Base-by-base conservation (phyloP, 1,139 yeast genomes). In the Ogataea hybrid region DNA sequence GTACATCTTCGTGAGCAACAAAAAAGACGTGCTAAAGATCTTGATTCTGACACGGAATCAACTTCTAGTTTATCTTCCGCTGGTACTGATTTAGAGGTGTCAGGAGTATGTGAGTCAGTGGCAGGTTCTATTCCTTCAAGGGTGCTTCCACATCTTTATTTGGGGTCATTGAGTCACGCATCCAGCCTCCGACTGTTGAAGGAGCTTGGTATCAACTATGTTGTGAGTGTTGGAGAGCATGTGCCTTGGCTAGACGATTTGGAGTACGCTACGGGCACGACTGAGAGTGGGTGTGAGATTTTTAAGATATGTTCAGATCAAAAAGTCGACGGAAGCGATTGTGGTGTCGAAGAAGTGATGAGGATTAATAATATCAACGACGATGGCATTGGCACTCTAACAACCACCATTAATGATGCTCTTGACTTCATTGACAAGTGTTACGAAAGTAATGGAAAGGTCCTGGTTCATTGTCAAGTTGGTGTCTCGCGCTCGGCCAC, bases 401-500 rank as follows among this genome's bases (percentile, higher is more conserved):
- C 70, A 8, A 54, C 55, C 25, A 61, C 67, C 3, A 60, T 75
- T 28, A 62, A 68, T 31, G 59, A 63, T 33, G 71, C 76, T 34
- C 54, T 74, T 34, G 62, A 64, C 9, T 73, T 71, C 47, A 57
- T 73, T 28, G 74, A 70, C 34, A 68, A 63, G 27, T 70, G 71
- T n/a, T 61, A 59, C 48, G 53, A 59, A 23, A 50, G 56, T 2
- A 59, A 54, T 23, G 76, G 71, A 33, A 78, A 72, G 29, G 81
- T 87, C 0, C 66, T 89, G 42, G 88, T 87, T 14, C 96, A 89
- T 60, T 89, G 97, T 59, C 81, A 88, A 57, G 95, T 86, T 43
- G 97, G 97, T 1, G 96, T 89, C 4, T 86, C 95, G 0, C 69
- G 97, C 43, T 84, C 94, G 17, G 97, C 96, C 0, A 81, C 95